phyloP scores from a whole-genome alignment of 768 basidiomycete genomes.

The Termitomyces sp. region DNA sequence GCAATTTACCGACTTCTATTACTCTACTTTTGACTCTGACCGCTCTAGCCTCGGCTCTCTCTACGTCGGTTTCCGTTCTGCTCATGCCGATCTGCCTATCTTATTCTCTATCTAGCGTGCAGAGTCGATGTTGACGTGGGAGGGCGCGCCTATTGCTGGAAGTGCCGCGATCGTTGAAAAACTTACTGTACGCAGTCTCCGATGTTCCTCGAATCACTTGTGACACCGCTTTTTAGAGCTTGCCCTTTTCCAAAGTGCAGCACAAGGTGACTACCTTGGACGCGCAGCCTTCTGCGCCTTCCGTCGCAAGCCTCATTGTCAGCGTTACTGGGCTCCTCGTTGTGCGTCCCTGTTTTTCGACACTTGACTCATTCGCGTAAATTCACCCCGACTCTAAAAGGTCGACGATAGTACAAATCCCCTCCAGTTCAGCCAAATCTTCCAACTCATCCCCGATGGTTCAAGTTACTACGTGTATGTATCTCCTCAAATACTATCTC shows the following conservation, averaged over 20 bases:
- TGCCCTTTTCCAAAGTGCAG: constrained; percentile 79
- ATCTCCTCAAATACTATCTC: not conserved
- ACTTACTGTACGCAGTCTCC: constrained; percentile 47
- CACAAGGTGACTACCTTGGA: constrained; percentile 84
- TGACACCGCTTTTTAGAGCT: constrained; percentile 33
- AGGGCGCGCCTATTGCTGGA: constrained; percentile 60
- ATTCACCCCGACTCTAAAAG: constrained; percentile 31
- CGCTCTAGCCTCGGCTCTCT: too few species aligned
- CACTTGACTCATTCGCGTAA: not conserved
- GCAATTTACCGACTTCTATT: too few species aligned
- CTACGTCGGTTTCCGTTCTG: too few species aligned
- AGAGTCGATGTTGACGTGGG: constrained; percentile 83
- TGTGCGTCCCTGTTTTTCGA: constrained; percentile 37
- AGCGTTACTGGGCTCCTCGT: constrained; percentile 85
- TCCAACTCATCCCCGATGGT: constrained; percentile 83
- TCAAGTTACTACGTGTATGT: constrained; percentile 82
- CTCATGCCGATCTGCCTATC: too few species aligned
- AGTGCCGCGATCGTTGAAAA: constrained; percentile 59
- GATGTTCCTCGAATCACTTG: not conserved
- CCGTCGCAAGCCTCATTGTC: constrained; percentile 61
- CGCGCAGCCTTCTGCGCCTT: constrained; percentile 76
- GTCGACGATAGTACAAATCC: constrained; percentile 79
- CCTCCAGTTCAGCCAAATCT: constrained; percentile 89
- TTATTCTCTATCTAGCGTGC: constrained; percentile 57
- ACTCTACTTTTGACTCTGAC: too few species aligned